Percentiles rank a stretch among this genome's conserved stretches.
Conservation (phyloP, 352 stramenopile species). For the Discostella stelligera region DNA sequence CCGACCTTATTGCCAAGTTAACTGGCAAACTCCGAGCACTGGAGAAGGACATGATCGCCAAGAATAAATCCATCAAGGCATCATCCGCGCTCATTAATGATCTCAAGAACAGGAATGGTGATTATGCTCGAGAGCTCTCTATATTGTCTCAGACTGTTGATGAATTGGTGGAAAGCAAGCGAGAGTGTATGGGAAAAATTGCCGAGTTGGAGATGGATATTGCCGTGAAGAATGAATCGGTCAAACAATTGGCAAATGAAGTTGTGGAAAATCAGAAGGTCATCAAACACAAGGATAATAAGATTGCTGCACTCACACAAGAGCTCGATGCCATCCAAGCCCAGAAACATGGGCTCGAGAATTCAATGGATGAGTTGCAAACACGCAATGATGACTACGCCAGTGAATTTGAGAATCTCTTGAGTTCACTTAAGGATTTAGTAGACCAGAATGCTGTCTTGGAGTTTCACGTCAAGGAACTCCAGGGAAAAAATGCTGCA, state of each 20-base stretch:
- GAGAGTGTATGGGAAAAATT: slow-evolving; percentile 18
- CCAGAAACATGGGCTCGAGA: slow-evolving; percentile 24
- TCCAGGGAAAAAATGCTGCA: slow-evolving; percentile 1
- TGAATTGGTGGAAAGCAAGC: slow-evolving; percentile 21
- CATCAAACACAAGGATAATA: slow-evolving; percentile 9
- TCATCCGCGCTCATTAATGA: slow-evolving; percentile 11
- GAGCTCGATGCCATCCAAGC: slow-evolving; percentile 17
- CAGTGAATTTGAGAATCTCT: slow-evolving; percentile 24
- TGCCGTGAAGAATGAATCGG: slow-evolving; percentile 10
- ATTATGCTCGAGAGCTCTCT: slow-evolving; percentile 19
- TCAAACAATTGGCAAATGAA: slow-evolving; percentile 29
- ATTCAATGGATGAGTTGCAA: slow-evolving; percentile 22
- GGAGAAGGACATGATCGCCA: slow-evolving; percentile 16
- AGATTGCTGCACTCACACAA: slow-evolving; percentile 9
- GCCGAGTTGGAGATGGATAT: slow-evolving; percentile 24
- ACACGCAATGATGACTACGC: slow-evolving; percentile 21
- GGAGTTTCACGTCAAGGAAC: slow-evolving; percentile 29
- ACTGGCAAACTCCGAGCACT: slow-evolving; percentile 31
- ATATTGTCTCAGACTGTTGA: slow-evolving; percentile 12
- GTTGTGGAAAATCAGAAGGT: slow-evolving; percentile 9
- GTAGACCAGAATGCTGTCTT: slow-evolving; percentile 30
- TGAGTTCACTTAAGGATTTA: slow-evolving; percentile 19
- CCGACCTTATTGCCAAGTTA: slow-evolving; percentile 34
- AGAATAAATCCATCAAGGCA: slow-evolving; percentile 29
- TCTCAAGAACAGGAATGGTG: slow-evolving; percentile 30